A percentile compares a stretch with the other conserved stretches of the same genome.
phyloP scores from a whole-genome alignment of 2,329 filamentous ascomycete genomes.

The Pseudogymnoascus sp. region DNA sequence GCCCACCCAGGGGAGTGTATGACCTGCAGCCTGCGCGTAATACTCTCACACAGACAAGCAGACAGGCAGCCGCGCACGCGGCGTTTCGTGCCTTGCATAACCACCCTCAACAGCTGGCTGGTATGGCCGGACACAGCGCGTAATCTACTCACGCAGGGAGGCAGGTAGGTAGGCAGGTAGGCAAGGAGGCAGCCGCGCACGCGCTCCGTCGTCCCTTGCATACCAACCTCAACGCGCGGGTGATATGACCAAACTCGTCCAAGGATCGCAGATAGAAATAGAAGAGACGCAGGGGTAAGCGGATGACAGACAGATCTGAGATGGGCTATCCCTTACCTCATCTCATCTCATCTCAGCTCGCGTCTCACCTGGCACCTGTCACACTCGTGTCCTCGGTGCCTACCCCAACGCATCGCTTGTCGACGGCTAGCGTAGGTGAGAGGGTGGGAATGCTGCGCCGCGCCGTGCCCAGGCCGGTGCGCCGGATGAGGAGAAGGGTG shows the following conservation, averaged over 20 bases:
- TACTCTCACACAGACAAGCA: not conserved
- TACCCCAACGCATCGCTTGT: not conserved
- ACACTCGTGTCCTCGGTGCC: too few relatives aligned
- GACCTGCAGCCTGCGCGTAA: not conserved
- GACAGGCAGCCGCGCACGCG: too few relatives aligned
- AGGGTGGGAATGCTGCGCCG: not conserved
- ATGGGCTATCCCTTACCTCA: not conserved
- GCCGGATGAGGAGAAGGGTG: not conserved
- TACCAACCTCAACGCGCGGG: not conserved
- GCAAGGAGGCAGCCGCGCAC: not conserved
- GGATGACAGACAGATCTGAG: not conserved
- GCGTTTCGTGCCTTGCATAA: too few relatives aligned
- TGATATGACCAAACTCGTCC: not conserved
- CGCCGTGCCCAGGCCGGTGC: not conserved
- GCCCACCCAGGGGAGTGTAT: not conserved
- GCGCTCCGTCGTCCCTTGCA: not conserved
- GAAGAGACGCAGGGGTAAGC: not conserved
- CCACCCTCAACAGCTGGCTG: too few relatives aligned
- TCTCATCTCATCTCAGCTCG: not conserved
- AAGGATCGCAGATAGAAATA: not conserved
- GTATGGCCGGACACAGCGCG: too few relatives aligned
- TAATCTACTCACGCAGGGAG: too few relatives aligned
- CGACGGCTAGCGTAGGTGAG: not conserved
- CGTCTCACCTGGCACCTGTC: too few relatives aligned
- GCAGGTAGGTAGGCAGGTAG: not conserved